Evolutionary conservation across 148 eudicot genomes (phyloP), one percentile per base, ranked within the genome.

Genomic region (Rhododendron simsii): DNA sequence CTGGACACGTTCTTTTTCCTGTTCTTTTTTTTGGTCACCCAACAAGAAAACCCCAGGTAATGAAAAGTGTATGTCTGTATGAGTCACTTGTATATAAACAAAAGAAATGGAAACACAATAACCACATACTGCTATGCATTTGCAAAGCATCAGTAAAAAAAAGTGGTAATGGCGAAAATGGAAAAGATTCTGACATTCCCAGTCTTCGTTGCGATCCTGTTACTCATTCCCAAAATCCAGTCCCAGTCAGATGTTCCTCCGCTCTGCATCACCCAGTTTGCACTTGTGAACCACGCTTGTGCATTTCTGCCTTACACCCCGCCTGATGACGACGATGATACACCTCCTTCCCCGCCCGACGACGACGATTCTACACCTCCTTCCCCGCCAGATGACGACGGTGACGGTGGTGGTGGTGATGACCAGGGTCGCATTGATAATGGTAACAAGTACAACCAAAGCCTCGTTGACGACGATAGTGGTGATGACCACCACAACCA

Each of bases 261-360:
- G 0, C 86, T 94, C 41, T 96, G 98, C 84, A 74, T 85, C 3
- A 90, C 94, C 30, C 96, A 93, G 84, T 88, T 94, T 57, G 93
- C 95, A 14, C 91, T 95, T n/a, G 99, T 87, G 12, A 94, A 91
- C 83, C 95, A 87, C 45, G 99, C 97, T 0, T 96, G 99, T 80
- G 88, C 92, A 12, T 37, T 65, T 79, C 78, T 95, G 75, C 91
- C n/a, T 59, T 21, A 90, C 74, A 55, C 61, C 1, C 55, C 55
- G 1, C 55, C 55, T 11, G 15, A 59, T 15, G 26, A 59, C 9
- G 65, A 59, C 65, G 65, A 59, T 8, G 65, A 85, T 33, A 20
- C 89, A 10, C 65, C 84, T 1, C 78, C 85, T 5, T 13, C 41
- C 39, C 61, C 71, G 3, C 84, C 86, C 30, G 81, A 78, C 65